Evolutionary conservation across 768 basidiomycete genomes (phyloP).

Genomic region (Pulveroboletus sp.): DNA sequence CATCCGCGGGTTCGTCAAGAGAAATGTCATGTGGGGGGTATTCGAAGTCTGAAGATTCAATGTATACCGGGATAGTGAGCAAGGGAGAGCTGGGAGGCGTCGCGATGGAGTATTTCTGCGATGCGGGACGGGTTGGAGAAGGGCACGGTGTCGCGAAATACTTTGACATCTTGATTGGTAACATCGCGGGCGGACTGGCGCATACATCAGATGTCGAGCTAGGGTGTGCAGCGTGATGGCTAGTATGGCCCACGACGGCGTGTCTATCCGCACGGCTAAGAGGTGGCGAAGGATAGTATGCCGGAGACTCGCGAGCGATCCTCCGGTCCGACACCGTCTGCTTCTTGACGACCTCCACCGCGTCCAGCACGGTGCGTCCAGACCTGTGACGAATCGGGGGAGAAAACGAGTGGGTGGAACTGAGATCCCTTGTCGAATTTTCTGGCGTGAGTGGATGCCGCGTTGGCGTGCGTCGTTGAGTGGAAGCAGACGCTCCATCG

Average conservation of each 20-base stretch:
- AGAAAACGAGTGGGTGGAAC: background rate
- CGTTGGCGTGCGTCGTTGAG: background rate
- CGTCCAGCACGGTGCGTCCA: conserved; percentile 15
- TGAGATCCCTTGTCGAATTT: background rate
- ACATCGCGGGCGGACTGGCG: background rate
- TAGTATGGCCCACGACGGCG: no score
- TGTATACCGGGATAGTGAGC: conserved; percentile 3
- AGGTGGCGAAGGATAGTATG: conserved; percentile 9
- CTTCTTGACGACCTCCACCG: conserved; percentile 15
- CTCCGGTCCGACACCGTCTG: background rate
- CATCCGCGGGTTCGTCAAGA: background rate
- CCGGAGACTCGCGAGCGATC: background rate
- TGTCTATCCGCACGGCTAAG: background rate
- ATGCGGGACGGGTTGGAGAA: background rate
- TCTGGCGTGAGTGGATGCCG: background rate
- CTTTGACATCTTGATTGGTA: conserved; percentile 15
- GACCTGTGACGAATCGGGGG: background rate
- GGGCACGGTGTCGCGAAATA: conserved; percentile 9
- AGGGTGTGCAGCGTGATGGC: background rate
- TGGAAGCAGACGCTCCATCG: background rate
- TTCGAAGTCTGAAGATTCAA: conserved; percentile 6
- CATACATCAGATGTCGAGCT: background rate
- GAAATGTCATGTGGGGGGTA: background rate
- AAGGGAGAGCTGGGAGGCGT: conserved; percentile 4
- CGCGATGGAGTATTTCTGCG: background rate